Evolutionary conservation across 2,329 filamentous ascomycete genomes (phyloP).

Genomic region (Cercospora sesami): DNA sequence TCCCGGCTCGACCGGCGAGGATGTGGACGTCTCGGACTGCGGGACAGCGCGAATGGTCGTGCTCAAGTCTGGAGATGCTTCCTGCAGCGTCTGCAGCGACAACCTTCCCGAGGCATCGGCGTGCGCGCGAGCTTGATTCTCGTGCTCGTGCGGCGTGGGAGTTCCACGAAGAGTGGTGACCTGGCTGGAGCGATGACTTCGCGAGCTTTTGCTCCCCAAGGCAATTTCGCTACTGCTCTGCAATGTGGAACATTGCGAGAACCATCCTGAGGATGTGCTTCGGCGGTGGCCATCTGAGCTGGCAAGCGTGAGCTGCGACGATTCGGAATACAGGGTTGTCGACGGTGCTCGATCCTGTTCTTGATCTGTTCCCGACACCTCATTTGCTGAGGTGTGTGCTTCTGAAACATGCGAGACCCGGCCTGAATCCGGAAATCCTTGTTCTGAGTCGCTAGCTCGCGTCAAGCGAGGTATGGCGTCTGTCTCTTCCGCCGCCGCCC

Average conservation of each 20-base stretch:
- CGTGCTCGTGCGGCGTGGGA: slow-evolving; percentile 33
- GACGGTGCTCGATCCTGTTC: slow-evolving; percentile 27
- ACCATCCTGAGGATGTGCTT: slow-evolving; percentile 33
- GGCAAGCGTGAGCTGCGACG: slow-evolving; percentile 27
- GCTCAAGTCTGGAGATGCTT: slow-evolving; percentile 31
- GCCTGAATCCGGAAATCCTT: slow-evolving; percentile 30
- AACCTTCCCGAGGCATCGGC: slow-evolving; percentile 18
- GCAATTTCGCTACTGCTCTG: slow-evolving; percentile 29
- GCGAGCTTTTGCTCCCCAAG: slow-evolving; percentile 24
- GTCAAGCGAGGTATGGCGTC: slow-evolving; percentile 27
- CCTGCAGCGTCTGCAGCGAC: slow-evolving; percentile 34
- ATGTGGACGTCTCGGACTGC: slow-evolving; percentile 23
- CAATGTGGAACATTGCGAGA: slow-evolving; percentile 34
- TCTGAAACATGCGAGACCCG: slow-evolving; percentile 36
- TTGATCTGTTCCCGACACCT: slow-evolving; percentile 28
- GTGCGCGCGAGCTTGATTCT: slow-evolving; percentile 27
- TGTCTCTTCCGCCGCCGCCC: slow-evolving; percentile 13
- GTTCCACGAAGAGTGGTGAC: slow-evolving; percentile 36
- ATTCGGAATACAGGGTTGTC: slow-evolving; percentile 30
- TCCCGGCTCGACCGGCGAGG: slow-evolving; percentile 23
- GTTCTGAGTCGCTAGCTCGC: slow-evolving; percentile 32
- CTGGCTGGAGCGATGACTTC: slow-evolving; percentile 32
- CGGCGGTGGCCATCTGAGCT: slow-evolving; percentile 32
- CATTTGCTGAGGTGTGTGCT: slow-evolving; percentile 28
- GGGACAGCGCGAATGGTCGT: slow-evolving; percentile 28